Percentiles rank a stretch among this genome's conserved stretches.
These are phyloP conservation scores for Aspergillus homomorphus DNA, from an alignment of 495 filamentous ascomycete species.

Conservation along the genomic window DNA sequence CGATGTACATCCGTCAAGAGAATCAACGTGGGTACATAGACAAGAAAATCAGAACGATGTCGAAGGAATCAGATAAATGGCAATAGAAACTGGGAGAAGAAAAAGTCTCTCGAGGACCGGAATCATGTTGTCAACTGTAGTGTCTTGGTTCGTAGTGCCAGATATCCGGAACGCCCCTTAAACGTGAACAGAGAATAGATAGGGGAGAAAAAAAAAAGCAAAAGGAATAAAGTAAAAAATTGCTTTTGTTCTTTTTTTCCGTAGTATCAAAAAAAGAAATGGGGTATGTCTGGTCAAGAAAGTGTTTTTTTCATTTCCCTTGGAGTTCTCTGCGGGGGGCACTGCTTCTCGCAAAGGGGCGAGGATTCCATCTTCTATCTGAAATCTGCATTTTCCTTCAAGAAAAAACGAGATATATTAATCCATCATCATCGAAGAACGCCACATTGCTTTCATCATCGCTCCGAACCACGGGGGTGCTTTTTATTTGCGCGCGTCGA, in stretches of 20 bases:
- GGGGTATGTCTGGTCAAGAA: constrained; percentile 14
- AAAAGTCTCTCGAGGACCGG: constrained; percentile 40
- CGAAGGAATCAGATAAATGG: constrained; percentile 19
- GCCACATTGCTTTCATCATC: constrained; percentile 47
- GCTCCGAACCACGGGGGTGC: constrained; percentile 22
- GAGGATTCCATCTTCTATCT: constrained; percentile 76
- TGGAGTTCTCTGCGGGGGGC: constrained; percentile 24
- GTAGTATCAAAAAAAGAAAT: constrained; percentile 12
- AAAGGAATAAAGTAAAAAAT: constrained; percentile 6
- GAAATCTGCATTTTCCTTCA: constrained; percentile 57
- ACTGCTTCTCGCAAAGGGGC: constrained; percentile 26
- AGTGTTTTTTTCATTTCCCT: constrained; percentile 29
- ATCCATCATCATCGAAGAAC: constrained; percentile 46
- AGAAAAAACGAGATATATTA: constrained; percentile 42
- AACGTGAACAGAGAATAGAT: constrained; percentile 30
- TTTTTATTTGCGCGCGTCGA: constrained; percentile 17
- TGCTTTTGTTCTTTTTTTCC: constrained; percentile 24
- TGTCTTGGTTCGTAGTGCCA: constrained; percentile 46
- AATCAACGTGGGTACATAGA: constrained; percentile 14
- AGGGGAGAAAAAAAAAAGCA: background rate
- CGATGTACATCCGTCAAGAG: constrained; percentile 13
- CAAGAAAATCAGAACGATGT: constrained; percentile 22
- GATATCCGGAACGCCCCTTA: constrained; percentile 82
- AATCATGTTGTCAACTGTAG: background rate
- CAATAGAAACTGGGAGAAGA: constrained; percentile 38